Base-by-base conservation (phyloP, 164 flowering plant genomes). In the Liriodendron chinense region DNA sequence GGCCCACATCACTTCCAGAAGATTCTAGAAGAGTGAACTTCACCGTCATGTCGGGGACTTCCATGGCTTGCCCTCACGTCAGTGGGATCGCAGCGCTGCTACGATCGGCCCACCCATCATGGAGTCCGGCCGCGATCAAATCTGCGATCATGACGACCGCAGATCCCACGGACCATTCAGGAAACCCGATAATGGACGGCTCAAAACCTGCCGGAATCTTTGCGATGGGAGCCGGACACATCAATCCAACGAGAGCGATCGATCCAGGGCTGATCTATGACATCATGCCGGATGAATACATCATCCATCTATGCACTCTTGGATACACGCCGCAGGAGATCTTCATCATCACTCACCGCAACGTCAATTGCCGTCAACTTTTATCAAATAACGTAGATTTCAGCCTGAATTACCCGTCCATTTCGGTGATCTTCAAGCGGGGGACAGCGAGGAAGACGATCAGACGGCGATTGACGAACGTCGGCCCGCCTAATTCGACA, bases 41-140 rank as follows among this genome's bases (percentile, higher is more conserved):
- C 88, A 87, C 87, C 1, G 89, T 93, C 78, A 78, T 93, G 89
- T 93, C 97, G 0, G 99, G 99, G 10, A 93, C 99, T 47, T 95
- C 99, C 77, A 95, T 95, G 99, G 86, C 99, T 9, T 95, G 98
- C 76, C 99, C 98, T 13, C 99, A 95, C 77, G 90, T 84, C 72
- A 86, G 94, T 76, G 98, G 99, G 12, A 84, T 90, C 34, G 89
- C 90, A 1, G 96, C 97, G 25, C 84, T 95, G 23, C 56, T 93
- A 67, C 92, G 69, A 43, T 80, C 96, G 0, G 86, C 86, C 9
- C 86, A 95, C 79, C 97, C 96, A 0, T 76, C 70, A 2, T 95
- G 99, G 99, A 84, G 88, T 50, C 96, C 99, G 6, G 97, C 99
- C 22, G 93, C 94, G 6, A 78, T 93, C 9, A 92, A 82, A 75